Conservation (phyloP, 2,329 filamentous ascomycete genomes). For the Conoideocrella luteorostrata region DNA sequence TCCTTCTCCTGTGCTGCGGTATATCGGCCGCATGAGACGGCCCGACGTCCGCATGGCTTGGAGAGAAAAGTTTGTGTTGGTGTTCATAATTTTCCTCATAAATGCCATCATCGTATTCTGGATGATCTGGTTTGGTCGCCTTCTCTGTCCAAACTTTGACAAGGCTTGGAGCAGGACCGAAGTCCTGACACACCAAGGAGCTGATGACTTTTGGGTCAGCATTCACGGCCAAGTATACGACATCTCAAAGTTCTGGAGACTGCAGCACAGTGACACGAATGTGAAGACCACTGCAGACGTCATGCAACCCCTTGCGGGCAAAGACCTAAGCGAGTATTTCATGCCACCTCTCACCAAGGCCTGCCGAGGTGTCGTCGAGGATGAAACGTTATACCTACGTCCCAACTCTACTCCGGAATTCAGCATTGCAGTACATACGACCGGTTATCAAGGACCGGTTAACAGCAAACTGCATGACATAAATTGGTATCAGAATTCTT, state of each 20-base stretch:
- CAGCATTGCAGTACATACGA: slow-evolving; percentile 58
- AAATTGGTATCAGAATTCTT: slow-evolving; percentile 72
- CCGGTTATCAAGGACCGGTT: slow-evolving; percentile 55
- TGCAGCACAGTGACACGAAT: slow-evolving; percentile 70
- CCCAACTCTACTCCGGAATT: slow-evolving; percentile 58
- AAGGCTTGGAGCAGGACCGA: slow-evolving; percentile 77
- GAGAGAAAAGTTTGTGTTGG: slow-evolving; percentile 87
- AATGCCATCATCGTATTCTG: slow-evolving; percentile 85
- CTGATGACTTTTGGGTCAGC: slow-evolving; percentile 78
- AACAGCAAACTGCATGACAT: slow-evolving; percentile 52
- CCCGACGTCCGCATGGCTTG: slow-evolving; percentile 96
- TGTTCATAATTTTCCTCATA: slow-evolving; percentile 71
- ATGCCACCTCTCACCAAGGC: slow-evolving; percentile 66
- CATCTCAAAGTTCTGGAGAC: slow-evolving; percentile 78
- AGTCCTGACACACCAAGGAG: slow-evolving; percentile 62
- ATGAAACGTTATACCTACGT: slow-evolving; percentile 48
- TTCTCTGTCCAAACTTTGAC: slow-evolving; percentile 86
- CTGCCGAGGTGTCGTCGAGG: slow-evolving; percentile 66
- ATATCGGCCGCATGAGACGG: slow-evolving; percentile 88
- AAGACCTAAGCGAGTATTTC: slow-evolving; percentile 81
- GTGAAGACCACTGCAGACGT: slow-evolving; percentile 52
- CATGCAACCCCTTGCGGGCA: slow-evolving; percentile 75
- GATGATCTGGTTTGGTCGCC: slow-evolving; percentile 76
- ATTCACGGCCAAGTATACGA: slow-evolving; percentile 89
- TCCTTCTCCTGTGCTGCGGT: slow-evolving; percentile 75